These are phyloP conservation scores for Xylariaceae sp. DNA, from an alignment of 2,329 filamentous ascomycete species.

Conservation along the genomic window DNA sequence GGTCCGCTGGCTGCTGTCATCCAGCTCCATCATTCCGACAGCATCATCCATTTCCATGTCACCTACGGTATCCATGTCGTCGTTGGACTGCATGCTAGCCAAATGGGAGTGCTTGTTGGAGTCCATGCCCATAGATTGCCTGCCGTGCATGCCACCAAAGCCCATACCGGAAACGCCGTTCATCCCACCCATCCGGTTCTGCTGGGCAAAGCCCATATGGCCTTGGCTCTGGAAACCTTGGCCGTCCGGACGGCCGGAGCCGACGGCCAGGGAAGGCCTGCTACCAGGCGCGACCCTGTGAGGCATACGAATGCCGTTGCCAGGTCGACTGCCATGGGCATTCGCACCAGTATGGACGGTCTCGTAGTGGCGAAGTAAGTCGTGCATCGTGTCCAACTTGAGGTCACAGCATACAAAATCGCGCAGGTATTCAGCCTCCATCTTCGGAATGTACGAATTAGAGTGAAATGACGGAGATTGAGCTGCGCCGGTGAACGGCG, in stretches of 20 bases:
- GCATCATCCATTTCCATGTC: slow-evolving; percentile 97
- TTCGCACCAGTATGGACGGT: slow-evolving; percentile 78
- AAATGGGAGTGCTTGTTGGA: slow-evolving; percentile 38
- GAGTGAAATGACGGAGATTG: slow-evolving; percentile 96
- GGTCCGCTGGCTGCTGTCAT: slow-evolving; percentile 53
- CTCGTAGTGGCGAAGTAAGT: slow-evolving; percentile 93
- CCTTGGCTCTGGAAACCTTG: slow-evolving; percentile 27
- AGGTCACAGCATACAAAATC: slow-evolving; percentile 94
- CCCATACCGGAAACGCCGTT: slow-evolving; percentile 23
- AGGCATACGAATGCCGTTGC: slow-evolving; percentile 27
- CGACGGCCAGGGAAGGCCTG: slow-evolving; percentile 27
- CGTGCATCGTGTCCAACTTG: slow-evolving; percentile 85
- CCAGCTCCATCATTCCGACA: slow-evolving; percentile 59
- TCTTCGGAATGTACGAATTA: slow-evolving; percentile 90
- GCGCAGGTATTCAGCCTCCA: slow-evolving; percentile 96
- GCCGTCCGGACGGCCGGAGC: slow-evolving; percentile 26
- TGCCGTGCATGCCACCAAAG: slow-evolving; percentile 36
- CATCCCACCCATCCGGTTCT: slow-evolving; percentile 21
- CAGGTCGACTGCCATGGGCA: slow-evolving; percentile 32
- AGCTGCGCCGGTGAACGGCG: slow-evolving; percentile 71
- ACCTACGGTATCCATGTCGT: slow-evolving; percentile 79
- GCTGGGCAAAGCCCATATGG: slow-evolving; percentile 30
- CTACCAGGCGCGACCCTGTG: slow-evolving; percentile 31
- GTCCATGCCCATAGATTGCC: slow-evolving; percentile 27
- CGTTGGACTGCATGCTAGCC: slow-evolving; percentile 39